Percentiles rank a stretch among this genome's conserved stretches.
phyloP scores from a whole-genome alignment of 1,139 yeast genomes.

The Hyphopichia pseudoburtonii region DNA sequence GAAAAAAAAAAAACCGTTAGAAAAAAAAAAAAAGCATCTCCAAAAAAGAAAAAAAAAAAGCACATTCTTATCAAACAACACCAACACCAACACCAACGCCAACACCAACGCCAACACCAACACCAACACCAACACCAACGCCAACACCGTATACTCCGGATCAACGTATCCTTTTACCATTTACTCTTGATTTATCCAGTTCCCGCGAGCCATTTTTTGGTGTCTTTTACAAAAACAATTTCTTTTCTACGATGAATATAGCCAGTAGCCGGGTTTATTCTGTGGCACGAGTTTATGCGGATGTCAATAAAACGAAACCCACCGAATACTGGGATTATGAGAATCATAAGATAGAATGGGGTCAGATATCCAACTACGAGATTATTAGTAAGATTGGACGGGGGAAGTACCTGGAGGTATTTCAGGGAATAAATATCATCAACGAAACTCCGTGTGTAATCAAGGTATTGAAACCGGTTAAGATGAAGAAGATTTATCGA shows the following conservation, averaged over 20 bases:
- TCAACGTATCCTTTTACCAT: too few species aligned
- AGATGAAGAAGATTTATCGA: conserved; percentile 73
- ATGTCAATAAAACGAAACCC: conserved; percentile 77
- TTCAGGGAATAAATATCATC: conserved; percentile 59
- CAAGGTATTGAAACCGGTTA: conserved; percentile 77
- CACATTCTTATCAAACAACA: too few species aligned
- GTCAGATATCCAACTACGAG: conserved; percentile 77
- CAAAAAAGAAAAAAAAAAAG: too few species aligned
- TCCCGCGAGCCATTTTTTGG: too few species aligned
- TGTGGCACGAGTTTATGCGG: conserved; percentile 84
- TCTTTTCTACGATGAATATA: too few species aligned
- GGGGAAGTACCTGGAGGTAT: conserved; percentile 97
- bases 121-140: too few species aligned
- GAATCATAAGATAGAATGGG: conserved; percentile 69
- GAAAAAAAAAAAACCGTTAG: background rate
- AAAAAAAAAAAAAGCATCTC: too few species aligned
- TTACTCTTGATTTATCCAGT: too few species aligned
- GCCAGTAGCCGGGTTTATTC: conserved; percentile 49
- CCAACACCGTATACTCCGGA: too few species aligned
- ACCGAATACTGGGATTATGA: conserved; percentile 94
- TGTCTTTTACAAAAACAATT: too few species aligned
- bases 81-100: too few species aligned
- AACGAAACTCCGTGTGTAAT: conserved; percentile 60
- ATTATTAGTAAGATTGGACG: conserved; percentile 91
- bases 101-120: too few species aligned